A percentile compares a stretch with the other conserved stretches of the same genome.
Conservation (phyloP, 2,329 filamentous ascomycete species). For the Fusarium metavorans region DNA sequence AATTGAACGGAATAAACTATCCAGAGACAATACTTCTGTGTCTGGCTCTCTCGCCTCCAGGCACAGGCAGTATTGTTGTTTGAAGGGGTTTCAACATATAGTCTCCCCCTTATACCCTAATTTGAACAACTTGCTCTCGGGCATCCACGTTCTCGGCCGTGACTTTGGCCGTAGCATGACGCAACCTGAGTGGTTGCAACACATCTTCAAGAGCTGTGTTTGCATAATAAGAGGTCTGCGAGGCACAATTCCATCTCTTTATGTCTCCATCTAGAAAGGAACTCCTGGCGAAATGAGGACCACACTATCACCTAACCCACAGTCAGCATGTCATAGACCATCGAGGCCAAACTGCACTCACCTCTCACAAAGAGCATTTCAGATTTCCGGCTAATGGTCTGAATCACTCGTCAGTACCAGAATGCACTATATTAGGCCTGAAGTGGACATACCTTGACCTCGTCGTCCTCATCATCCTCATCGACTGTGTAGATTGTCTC, state of each 20-base stretch:
- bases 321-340: slow-evolving; percentile 36
- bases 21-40: slow-evolving; percentile 1
- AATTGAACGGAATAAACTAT: slow-evolving; percentile 6
- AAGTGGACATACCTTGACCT: slow-evolving; percentile 71
- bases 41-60: slow-evolving; percentile 1
- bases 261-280: slow-evolving; percentile 40
- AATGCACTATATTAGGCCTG: neutral
- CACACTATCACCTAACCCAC: slow-evolving; percentile 73
- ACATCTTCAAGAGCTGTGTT: neutral
- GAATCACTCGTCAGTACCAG: slow-evolving; percentile 23
- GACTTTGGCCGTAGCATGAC: slow-evolving; percentile 6
- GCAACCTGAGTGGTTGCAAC: neutral
- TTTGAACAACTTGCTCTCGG: slow-evolving; percentile 2
- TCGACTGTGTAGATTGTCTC: slow-evolving; percentile 97
- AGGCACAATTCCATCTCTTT: neutral
- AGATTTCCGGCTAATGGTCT: slow-evolving; percentile 96
- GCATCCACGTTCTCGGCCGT: slow-evolving; percentile 5
- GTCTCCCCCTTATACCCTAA: neutral
- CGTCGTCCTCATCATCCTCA: slow-evolving; percentile 88
- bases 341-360: slow-evolving; percentile 55
- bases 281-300: slow-evolving; percentile 76
- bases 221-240: slow-evolving; percentile 5
- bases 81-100: neutral
- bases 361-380: slow-evolving; percentile 99
- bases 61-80: neutral